A percentile compares a stretch with the other conserved stretches of the same genome.
These are phyloP conservation scores for Ramaria sp. DNA, from an alignment of 768 basidiomycete species.

Conservation along the genomic window DNA sequence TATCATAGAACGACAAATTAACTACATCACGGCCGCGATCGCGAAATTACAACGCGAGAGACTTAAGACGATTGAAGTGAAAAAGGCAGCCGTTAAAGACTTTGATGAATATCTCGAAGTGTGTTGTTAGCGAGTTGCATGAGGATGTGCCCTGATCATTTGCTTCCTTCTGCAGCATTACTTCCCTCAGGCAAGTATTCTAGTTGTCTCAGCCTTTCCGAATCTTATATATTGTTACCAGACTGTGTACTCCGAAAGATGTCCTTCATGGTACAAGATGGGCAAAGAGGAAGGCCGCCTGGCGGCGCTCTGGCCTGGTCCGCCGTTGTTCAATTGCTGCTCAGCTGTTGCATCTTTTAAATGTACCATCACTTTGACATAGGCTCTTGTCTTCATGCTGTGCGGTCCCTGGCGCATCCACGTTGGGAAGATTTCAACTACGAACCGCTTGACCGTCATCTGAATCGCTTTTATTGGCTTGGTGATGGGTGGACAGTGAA, in stretches of 20 bases:
- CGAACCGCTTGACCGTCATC: slow-evolving; percentile 27
- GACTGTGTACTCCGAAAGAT: slow-evolving; percentile 50
- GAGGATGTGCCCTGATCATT: slow-evolving; percentile 6
- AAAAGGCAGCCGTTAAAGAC: slow-evolving; percentile 47
- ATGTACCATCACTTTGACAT: not conserved
- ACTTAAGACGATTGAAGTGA: slow-evolving; percentile 50
- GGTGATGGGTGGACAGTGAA: slow-evolving; percentile 50
- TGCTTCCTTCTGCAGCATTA: slow-evolving; percentile 25
- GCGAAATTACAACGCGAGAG: slow-evolving; percentile 54
- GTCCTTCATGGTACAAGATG: slow-evolving; percentile 55
- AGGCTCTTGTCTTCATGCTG: slow-evolving; percentile 46
- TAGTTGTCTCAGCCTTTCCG: not conserved
- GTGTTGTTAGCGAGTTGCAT: not conserved
- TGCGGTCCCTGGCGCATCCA: slow-evolving; percentile 37
- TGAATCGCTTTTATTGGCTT: slow-evolving; percentile 47
- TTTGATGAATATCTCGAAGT: slow-evolving; percentile 53
- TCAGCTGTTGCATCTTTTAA: too few species aligned
- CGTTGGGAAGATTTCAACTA: slow-evolving; percentile 60
- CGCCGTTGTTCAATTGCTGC: not conserved
- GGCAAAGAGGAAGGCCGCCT: slow-evolving; percentile 50
- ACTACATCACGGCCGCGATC: slow-evolving; percentile 44
- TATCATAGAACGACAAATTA: slow-evolving; percentile 44
- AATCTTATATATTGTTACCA: slow-evolving; percentile 13
- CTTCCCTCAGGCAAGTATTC: slow-evolving; percentile 31
- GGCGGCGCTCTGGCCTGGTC: slow-evolving; percentile 51